Evolutionary conservation across 2,329 filamentous ascomycete species (phyloP).

Genomic region (Cyphellophora europaea): DNA sequence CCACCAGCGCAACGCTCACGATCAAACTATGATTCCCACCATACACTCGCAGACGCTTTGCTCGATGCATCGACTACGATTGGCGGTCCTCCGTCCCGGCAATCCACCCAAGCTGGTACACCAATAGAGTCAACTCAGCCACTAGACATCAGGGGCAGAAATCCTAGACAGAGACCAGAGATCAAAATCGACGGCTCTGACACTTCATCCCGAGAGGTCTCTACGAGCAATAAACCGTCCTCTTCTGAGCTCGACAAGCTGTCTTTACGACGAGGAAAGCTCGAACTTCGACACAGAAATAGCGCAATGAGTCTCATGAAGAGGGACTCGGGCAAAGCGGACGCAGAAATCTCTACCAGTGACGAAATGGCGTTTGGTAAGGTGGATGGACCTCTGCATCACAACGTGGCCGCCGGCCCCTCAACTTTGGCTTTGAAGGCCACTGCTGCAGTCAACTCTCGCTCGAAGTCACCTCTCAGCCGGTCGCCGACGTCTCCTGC

Average conservation of each 20-base stretch:
- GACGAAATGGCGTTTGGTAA: conserved; percentile 56
- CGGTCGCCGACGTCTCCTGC: conserved; percentile 26
- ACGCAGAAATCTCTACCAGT: conserved; percentile 56
- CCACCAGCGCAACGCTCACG: conserved; percentile 19
- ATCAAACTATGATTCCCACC: conserved; percentile 38
- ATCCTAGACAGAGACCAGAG: neutral
- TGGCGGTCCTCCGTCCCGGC: conserved; percentile 40
- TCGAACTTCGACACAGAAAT: conserved; percentile 34
- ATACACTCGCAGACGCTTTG: conserved; percentile 83
- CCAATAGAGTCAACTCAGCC: conserved; percentile 6
- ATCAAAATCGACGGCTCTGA: neutral
- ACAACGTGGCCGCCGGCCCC: conserved; percentile 23
- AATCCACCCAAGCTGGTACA: too few species aligned
- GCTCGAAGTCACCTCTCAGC: conserved; percentile 16
- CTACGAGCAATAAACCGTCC: neutral
- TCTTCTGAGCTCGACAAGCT: conserved; percentile 11
- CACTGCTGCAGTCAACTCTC: conserved; percentile 14
- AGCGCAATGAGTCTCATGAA: conserved; percentile 54
- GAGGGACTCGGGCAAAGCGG: conserved; percentile 49
- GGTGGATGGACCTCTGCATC: conserved; percentile 45
- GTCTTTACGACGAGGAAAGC: conserved; percentile 14
- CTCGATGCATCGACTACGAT: conserved; percentile 87
- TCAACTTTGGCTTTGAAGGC: conserved; percentile 28
- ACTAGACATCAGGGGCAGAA: conserved; percentile 8
- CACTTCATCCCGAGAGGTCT: neutral